Percentiles rank a stretch among this genome's conserved stretches.
Conservation (phyloP, 805 yeast species). For the Candida krabiensis region DNA sequence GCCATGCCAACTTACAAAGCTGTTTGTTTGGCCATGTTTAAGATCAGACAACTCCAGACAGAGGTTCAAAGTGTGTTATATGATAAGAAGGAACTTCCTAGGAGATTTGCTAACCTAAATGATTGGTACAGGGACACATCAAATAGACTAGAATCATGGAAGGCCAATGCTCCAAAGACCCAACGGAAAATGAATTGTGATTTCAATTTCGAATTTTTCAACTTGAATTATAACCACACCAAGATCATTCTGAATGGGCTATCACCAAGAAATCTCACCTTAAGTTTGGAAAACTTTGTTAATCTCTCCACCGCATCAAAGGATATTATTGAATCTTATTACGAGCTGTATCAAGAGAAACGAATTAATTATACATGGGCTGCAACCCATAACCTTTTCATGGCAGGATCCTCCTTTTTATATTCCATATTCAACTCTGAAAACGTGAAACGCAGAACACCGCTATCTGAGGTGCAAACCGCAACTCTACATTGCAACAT, state of each 20-base stretch:
- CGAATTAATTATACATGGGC: constrained; percentile 88
- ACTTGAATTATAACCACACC: constrained; percentile 75
- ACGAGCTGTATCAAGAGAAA: constrained; percentile 53
- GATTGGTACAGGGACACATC: constrained; percentile 65
- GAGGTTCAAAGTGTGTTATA: constrained; percentile 72
- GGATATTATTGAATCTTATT: constrained; percentile 64
- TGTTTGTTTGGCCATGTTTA: constrained; percentile 66
- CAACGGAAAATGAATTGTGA: constrained; percentile 65
- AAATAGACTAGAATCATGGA: constrained; percentile 63
- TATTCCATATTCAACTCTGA: constrained; percentile 72
- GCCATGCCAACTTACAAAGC: constrained; percentile 57
- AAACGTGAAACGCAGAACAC: constrained; percentile 46
- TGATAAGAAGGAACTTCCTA: constrained; percentile 70
- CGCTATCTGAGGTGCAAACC: constrained; percentile 50
- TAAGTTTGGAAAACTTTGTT: constrained; percentile 52
- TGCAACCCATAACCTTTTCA: constrained; percentile 82
- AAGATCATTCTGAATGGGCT: constrained; percentile 72
- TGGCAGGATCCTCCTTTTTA: constrained; percentile 85
- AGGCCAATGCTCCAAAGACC: constrained; percentile 52
- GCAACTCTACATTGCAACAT: constrained; percentile 49
- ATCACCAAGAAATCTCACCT: constrained; percentile 64
- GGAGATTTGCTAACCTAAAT: constrained; percentile 49
- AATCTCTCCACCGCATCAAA: constrained; percentile 63
- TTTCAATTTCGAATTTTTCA: constrained; percentile 69
- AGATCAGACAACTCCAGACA: constrained; percentile 71